Evolutionary conservation across 305 asterid genomes (phyloP).

Genomic region (Solanum chacoense): DNA sequence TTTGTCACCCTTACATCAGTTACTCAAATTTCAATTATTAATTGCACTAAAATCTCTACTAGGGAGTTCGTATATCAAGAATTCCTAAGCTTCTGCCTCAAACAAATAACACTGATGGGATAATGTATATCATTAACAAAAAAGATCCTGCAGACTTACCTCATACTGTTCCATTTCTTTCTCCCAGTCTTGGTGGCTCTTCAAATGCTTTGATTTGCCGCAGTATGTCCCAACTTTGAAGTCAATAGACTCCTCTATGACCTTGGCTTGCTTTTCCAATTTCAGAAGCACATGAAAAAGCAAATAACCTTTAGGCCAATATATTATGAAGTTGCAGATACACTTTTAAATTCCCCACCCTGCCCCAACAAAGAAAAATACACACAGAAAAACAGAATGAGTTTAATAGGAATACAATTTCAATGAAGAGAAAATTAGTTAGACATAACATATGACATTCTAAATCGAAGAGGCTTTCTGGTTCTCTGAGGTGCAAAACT

Average conservation of each 20-base stretch:
- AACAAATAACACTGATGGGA: background rate
- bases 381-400: background rate
- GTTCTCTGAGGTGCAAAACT: background rate
- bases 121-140: background rate
- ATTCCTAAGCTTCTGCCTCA: background rate
- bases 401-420: background rate
- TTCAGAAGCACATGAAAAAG: constrained; percentile 13
- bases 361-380: background rate
- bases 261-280: constrained; percentile 78
- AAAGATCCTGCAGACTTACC: constrained; percentile 39
- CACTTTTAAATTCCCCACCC: background rate
- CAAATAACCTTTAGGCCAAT: background rate
- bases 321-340: background rate
- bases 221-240: constrained; percentile 60
- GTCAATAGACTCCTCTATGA: constrained; percentile 60
- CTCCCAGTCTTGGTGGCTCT: constrained; percentile 58
- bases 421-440: background rate
- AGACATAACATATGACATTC: background rate
- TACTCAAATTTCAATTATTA: background rate
- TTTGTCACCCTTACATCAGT: background rate
- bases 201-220: constrained; percentile 45
- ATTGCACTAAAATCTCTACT: background rate
- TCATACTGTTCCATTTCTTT: constrained; percentile 71
- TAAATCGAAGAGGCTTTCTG: background rate
- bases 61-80: background rate